Percentiles rank a stretch among this genome's conserved stretches.
Conservation (phyloP, 2,329 filamentous ascomycete genomes). For the Beauveria sp. region DNA sequence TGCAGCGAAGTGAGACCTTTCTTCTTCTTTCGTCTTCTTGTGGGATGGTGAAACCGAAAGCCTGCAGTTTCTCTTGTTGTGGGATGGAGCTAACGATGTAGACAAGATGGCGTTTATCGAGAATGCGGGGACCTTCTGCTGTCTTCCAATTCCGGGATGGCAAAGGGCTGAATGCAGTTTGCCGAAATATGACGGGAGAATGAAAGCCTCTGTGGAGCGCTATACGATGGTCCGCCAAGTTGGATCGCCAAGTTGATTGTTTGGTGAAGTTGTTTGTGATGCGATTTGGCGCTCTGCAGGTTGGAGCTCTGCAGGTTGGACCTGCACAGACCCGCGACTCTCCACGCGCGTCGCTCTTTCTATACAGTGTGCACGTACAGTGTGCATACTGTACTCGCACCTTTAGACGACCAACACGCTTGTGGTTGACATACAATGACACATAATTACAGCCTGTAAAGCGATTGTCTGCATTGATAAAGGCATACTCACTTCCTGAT, state of each 20-base stretch:
- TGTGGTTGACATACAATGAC: no score
- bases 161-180: background rate
- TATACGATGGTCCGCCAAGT: background rate
- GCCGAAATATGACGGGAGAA: background rate
- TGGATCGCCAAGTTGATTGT: background rate
- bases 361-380: background rate
- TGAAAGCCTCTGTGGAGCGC: background rate
- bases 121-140: conserved; percentile 4
- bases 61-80: background rate
- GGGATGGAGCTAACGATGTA: background rate
- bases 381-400: background rate
- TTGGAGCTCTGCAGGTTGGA: background rate
- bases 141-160: background rate
- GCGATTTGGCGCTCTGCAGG: background rate
- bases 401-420: background rate
- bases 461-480: no score
- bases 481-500: no score
- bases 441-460: no score
- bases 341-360: background rate
- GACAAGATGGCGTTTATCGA: background rate
- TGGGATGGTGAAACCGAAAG: background rate
- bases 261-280: background rate
- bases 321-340: background rate
- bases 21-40: background rate
- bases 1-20: background rate